phyloP scores from a whole-genome alignment of 768 basidiomycete species.

The Mycena galericulata region DNA sequence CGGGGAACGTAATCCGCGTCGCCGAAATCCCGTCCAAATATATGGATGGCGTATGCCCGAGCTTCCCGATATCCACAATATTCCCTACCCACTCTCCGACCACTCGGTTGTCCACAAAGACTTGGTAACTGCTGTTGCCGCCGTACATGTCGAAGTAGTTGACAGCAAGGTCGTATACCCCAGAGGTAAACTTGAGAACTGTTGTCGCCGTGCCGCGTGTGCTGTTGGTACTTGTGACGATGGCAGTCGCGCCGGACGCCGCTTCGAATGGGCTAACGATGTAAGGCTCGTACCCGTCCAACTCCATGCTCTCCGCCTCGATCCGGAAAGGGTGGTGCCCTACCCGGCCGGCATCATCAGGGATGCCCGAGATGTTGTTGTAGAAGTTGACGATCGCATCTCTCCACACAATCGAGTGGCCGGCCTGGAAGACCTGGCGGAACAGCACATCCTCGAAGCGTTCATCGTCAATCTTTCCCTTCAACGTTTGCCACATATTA shows the following conservation, averaged over 20 bases:
- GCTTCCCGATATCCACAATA: constrained; percentile 32
- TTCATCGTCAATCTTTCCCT: constrained; percentile 31
- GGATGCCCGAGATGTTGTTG: constrained; percentile 31
- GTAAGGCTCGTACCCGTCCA: constrained; percentile 30
- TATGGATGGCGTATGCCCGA: constrained; percentile 32
- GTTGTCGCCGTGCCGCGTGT: constrained; percentile 30
- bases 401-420: constrained; percentile 31
- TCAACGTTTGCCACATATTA: constrained; percentile 27
- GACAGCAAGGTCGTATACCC: constrained; percentile 31
- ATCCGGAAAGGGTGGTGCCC: constrained; percentile 33
- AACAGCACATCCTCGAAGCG: constrained; percentile 33
- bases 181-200: constrained; percentile 32
- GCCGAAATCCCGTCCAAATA: constrained; percentile 34
- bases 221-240: constrained; percentile 28
- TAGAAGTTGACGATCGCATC: constrained; percentile 33
- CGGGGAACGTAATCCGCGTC: constrained; percentile 31
- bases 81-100: constrained; percentile 33
- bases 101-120: constrained; percentile 22
- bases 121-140: constrained; percentile 27
- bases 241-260: constrained; percentile 26
- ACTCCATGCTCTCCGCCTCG: constrained; percentile 32
- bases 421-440: constrained; percentile 32
- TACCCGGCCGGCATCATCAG: constrained; percentile 30
- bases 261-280: constrained; percentile 34
- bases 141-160: constrained; percentile 34